These are phyloP conservation scores for Yamadazyma ubonensis DNA, from an alignment of 805 yeast species.

Conservation along the genomic window DNA sequence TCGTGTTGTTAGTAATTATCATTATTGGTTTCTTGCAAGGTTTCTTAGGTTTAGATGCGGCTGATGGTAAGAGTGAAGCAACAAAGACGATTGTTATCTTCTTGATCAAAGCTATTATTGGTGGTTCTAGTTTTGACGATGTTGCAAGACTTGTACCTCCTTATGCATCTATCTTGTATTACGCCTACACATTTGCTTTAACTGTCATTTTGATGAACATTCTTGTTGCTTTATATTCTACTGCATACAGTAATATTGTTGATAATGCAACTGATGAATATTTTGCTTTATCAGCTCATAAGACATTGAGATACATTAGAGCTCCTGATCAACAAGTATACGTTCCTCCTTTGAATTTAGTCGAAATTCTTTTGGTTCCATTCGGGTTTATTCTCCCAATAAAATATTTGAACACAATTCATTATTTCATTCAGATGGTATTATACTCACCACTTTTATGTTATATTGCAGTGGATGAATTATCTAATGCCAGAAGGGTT, in stretches of 20 bases:
- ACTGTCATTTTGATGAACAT: conserved; percentile 76
- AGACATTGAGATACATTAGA: conserved; percentile 77
- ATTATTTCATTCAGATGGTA: conserved; percentile 57
- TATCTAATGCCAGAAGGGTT: conserved; percentile 65
- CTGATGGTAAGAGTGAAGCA: conserved; percentile 81
- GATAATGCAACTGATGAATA: conserved; percentile 84
- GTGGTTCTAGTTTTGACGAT: conserved; percentile 69
- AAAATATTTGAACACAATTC: conserved; percentile 36
- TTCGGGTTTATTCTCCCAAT: conserved; percentile 35
- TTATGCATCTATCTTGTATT: conserved; percentile 77
- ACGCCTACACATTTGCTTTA: conserved; percentile 72
- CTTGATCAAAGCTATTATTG: conserved; percentile 69
- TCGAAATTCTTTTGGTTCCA: conserved; percentile 51
- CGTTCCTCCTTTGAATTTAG: conserved; percentile 79
- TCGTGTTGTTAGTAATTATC: conserved; percentile 66
- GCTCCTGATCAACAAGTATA: conserved; percentile 87
- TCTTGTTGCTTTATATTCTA: conserved; percentile 79
- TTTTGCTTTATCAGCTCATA: conserved; percentile 79
- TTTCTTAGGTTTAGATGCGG: conserved; percentile 79
- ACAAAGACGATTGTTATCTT: conserved; percentile 62
- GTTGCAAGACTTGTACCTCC: conserved; percentile 78
- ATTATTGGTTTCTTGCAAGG: conserved; percentile 84
- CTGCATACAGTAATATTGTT: conserved; percentile 77
- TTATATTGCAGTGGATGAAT: conserved; percentile 62
- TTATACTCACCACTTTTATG: conserved; percentile 68